phyloP scores from a whole-genome alignment of 2,329 filamentous ascomycete species.

The Aspergillus pseudotamarii region DNA sequence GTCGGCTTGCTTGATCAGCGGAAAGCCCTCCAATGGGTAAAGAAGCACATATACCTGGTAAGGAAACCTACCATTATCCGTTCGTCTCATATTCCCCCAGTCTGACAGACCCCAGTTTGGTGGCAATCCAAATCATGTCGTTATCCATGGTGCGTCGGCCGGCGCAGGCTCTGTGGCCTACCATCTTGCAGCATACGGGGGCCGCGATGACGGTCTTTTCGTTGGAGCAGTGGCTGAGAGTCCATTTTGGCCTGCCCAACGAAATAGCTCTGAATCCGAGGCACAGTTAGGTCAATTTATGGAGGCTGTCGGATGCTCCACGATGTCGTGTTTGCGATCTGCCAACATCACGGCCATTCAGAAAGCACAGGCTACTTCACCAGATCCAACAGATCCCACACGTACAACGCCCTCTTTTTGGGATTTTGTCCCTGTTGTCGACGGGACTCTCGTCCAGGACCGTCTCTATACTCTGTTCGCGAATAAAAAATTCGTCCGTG shows the following conservation, averaged over 20 bases:
- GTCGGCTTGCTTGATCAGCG: conserved; percentile 67
- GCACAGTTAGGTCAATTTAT: conserved; percentile 53
- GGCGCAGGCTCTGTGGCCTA: conserved; percentile 61
- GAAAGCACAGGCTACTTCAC: conserved; percentile 40
- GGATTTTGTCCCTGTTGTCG: conserved; percentile 59
- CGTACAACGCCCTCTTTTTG: conserved; percentile 45
- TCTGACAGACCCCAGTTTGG: conserved; percentile 51
- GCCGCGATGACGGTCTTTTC: conserved; percentile 51
- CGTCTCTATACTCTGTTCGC: conserved; percentile 54
- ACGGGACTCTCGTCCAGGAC: conserved; percentile 56
- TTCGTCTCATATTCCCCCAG: neutral
- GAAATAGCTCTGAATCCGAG: conserved; percentile 49
- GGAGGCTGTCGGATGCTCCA: conserved; percentile 47
- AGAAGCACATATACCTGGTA: conserved; percentile 54
- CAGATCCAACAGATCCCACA: conserved; percentile 43
- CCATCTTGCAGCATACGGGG: conserved; percentile 57
- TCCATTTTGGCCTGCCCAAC: conserved; percentile 51
- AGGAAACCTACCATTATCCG: neutral
- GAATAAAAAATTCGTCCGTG: conserved; percentile 54
- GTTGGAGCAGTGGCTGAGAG: conserved; percentile 53
- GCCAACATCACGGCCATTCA: conserved; percentile 47
- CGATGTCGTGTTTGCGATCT: conserved; percentile 50
- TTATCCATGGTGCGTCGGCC: conserved; percentile 64
- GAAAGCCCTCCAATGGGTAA: conserved; percentile 63
- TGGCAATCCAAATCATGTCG: conserved; percentile 61